Percentiles rank a stretch among this genome's conserved stretches.
Conservation (phyloP, 257 asterid genomes). For the Przewalskia tangutica region DNA sequence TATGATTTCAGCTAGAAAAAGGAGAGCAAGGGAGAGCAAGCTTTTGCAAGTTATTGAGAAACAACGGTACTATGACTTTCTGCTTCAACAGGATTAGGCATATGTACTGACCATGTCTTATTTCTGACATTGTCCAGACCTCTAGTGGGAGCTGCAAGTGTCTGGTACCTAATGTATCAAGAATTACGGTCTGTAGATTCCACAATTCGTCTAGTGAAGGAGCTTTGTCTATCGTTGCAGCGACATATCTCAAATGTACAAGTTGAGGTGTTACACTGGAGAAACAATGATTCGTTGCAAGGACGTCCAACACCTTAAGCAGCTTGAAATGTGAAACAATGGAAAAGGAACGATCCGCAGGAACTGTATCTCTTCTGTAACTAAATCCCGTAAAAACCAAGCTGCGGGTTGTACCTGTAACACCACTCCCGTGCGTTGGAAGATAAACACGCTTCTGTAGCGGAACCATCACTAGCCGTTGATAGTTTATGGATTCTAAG, state of each 20-base stretch:
- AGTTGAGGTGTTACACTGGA: neutral
- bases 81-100: neutral
- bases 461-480: neutral
- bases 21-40: neutral
- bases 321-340: neutral
- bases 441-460: neutral
- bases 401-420: neutral
- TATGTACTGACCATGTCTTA: neutral
- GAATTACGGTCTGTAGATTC: neutral
- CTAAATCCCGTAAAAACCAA: neutral
- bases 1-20: neutral
- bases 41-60: neutral
- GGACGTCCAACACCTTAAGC: neutral
- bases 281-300: no score
- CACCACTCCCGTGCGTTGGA: neutral
- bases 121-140: neutral
- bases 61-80: neutral
- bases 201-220: neutral
- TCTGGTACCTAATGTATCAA: neutral
- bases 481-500: neutral
- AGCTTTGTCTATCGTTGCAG: neutral
- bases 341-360: no score
- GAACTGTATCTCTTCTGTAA: no score
- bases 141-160: neutral
- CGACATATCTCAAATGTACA: neutral